phyloP scores from a whole-genome alignment of 306 rosid genomes.

The Sicyos baderoa region DNA sequence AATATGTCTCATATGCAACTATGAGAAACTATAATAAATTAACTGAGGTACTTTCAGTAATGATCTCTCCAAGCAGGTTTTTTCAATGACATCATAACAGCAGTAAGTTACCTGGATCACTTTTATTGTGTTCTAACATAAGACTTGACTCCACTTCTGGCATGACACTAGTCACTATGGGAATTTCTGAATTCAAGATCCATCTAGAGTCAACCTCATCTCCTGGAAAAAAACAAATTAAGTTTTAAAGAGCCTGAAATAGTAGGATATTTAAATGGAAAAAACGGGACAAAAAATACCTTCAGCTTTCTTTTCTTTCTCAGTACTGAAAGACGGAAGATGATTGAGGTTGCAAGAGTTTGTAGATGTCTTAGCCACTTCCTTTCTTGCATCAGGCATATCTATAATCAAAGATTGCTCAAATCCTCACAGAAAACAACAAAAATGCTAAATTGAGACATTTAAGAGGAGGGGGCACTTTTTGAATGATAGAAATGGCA shows the following conservation, averaged over 20 bases:
- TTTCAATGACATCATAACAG: background rate
- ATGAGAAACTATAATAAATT: background rate
- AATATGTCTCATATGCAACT: background rate
- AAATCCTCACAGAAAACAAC: constrained; percentile 1
- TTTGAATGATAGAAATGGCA: too few relatives aligned
- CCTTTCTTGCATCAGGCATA: constrained; percentile 33
- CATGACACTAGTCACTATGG: background rate
- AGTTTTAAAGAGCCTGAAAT: background rate
- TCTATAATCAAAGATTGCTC: constrained; percentile 36
- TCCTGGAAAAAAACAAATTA: constrained; percentile 30
- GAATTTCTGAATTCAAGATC: constrained; percentile 19
- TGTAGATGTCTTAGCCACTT: constrained; percentile 34
- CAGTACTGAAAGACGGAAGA: constrained; percentile 29
- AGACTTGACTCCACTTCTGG: constrained; percentile 7
- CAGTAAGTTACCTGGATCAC: constrained; percentile 15
- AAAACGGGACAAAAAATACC: constrained; percentile 18
- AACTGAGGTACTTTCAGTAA: constrained; percentile 8
- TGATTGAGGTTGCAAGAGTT: constrained; percentile 16
- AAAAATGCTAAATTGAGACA: background rate
- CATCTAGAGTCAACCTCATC: constrained; percentile 37
- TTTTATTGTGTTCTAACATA: background rate
- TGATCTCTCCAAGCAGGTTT: constrained; percentile 3
- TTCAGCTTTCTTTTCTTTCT: constrained; percentile 38
- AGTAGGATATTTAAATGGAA: constrained; percentile 2
- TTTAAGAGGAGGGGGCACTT: background rate